Conservation (phyloP, 257 asterid genomes). For the Forsythia viridissima region DNA sequence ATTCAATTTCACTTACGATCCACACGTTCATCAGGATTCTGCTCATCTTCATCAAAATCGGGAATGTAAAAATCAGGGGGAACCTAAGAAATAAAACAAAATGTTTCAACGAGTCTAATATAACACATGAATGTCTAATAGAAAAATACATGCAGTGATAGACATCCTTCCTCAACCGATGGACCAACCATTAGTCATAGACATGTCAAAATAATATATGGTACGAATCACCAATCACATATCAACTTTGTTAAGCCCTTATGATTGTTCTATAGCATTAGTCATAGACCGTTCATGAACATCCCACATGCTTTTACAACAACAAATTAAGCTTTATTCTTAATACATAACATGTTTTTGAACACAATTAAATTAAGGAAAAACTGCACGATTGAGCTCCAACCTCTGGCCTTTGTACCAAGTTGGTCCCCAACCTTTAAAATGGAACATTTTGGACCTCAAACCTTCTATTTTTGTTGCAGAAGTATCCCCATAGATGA, state of each 20-base stretch:
- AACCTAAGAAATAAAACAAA: slow-evolving; percentile 49
- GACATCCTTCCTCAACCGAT: background rate
- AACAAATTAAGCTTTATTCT: background rate
- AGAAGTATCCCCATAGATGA: background rate
- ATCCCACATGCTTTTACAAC: background rate
- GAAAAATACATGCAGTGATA: background rate
- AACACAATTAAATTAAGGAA: background rate
- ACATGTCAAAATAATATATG: background rate
- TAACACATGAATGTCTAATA: background rate
- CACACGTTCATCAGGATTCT: slow-evolving; percentile 84
- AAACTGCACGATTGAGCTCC: background rate
- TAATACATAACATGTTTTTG: slow-evolving; percentile 6
- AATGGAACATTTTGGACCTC: background rate
- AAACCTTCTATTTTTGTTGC: background rate
- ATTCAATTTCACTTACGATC: slow-evolving; percentile 60
- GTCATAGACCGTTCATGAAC: background rate
- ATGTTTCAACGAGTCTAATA: slow-evolving; percentile 8
- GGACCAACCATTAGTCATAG: background rate
- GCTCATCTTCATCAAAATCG: slow-evolving; percentile 85
- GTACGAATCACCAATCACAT: background rate
- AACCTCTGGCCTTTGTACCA: background rate
- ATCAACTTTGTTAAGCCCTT: background rate
- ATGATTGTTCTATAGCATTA: background rate
- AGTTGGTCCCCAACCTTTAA: background rate
- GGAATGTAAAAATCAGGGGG: slow-evolving; percentile 97